A percentile compares a stretch with the other conserved stretches of the same genome.
These are phyloP conservation scores for Pyrenophora seminiperda DNA, from an alignment of 2,329 filamentous ascomycete species.

Conservation along the genomic window DNA sequence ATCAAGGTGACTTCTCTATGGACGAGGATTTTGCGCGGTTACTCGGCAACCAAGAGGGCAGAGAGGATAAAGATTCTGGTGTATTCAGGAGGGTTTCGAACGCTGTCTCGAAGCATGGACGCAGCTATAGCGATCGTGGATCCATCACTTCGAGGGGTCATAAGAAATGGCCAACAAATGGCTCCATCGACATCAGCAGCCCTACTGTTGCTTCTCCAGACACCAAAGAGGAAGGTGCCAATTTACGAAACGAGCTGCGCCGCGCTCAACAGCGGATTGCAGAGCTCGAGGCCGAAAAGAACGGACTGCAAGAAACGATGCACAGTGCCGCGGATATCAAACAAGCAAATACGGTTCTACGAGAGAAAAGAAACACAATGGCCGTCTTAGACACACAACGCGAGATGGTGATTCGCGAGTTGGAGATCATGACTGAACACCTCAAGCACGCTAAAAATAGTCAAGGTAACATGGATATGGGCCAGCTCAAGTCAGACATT, in stretches of 20 bases:
- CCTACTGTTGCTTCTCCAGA: constrained; percentile 67
- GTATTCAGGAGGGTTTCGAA: constrained; percentile 90
- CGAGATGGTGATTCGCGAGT: constrained; percentile 90
- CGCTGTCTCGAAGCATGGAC: constrained; percentile 82
- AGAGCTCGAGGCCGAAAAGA: constrained; percentile 83
- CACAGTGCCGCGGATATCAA: constrained; percentile 67
- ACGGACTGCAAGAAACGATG: constrained; percentile 56
- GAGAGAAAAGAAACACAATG: constrained; percentile 94
- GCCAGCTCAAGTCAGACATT: constrained; percentile 68
- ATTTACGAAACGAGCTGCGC: constrained; percentile 72
- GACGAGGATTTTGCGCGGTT: constrained; percentile 95
- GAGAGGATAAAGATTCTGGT: constrained; percentile 46
- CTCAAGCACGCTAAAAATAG: constrained; percentile 84
- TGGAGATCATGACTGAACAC: constrained; percentile 87
- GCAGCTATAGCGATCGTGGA: constrained; percentile 75
- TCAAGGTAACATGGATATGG: constrained; percentile 76
- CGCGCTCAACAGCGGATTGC: constrained; percentile 83
- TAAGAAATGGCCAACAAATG: constrained; percentile 51
- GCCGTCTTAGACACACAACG: constrained; percentile 92
- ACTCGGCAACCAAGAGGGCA: constrained; percentile 70
- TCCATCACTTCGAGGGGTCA: constrained; percentile 43
- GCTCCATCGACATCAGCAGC: constrained; percentile 66
- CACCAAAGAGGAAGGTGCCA: constrained; percentile 52
- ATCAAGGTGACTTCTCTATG: constrained; percentile 86
- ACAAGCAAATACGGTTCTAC: constrained; percentile 82